A percentile compares a stretch with the other conserved stretches of the same genome.
Evolutionary conservation across 257 asterid species (phyloP).

Genomic region (Gentiana dahurica): DNA sequence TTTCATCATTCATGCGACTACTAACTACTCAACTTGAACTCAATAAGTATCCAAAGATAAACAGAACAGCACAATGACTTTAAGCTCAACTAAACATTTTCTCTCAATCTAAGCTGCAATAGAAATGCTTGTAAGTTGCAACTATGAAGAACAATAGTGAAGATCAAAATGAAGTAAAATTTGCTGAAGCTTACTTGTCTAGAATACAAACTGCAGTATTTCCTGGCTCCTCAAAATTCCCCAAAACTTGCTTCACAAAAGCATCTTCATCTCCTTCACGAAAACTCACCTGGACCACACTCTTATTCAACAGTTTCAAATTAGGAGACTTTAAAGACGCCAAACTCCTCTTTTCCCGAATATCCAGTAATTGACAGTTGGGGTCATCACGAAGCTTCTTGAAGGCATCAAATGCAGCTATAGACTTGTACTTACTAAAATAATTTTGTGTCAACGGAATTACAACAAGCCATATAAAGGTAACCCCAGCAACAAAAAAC

Average conservation of each 20-base stretch:
- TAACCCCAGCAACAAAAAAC: slow-evolving; percentile 66
- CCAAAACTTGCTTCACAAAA: slow-evolving; percentile 51
- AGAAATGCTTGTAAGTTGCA: not conserved
- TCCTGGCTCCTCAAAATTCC: slow-evolving; percentile 46
- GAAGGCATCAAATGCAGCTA: slow-evolving; percentile 76
- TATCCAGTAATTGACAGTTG: slow-evolving; percentile 56
- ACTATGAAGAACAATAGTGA: not conserved
- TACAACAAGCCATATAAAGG: slow-evolving; percentile 72
- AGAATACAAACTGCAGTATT: slow-evolving; percentile 53
- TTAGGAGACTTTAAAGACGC: slow-evolving; percentile 57
- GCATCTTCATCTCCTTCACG: slow-evolving; percentile 67
- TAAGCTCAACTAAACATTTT: too few species aligned
- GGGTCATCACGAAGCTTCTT: slow-evolving; percentile 76
- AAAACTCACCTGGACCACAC: slow-evolving; percentile 51
- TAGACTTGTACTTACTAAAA: slow-evolving; percentile 57
- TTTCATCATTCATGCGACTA: too few species aligned
- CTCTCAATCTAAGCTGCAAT: not conserved
- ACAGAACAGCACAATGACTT: too few species aligned
- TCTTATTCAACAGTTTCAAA: slow-evolving; percentile 62
- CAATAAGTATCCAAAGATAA: too few species aligned
- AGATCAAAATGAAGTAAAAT: not conserved
- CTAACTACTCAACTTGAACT: too few species aligned
- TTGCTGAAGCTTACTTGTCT: slow-evolving; percentile 67
- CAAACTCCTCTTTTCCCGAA: slow-evolving; percentile 66
- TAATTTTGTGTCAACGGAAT: slow-evolving; percentile 62